Evolutionary conservation across 305 asterid species (phyloP).

Genomic region (Fraxinus baroniana): DNA sequence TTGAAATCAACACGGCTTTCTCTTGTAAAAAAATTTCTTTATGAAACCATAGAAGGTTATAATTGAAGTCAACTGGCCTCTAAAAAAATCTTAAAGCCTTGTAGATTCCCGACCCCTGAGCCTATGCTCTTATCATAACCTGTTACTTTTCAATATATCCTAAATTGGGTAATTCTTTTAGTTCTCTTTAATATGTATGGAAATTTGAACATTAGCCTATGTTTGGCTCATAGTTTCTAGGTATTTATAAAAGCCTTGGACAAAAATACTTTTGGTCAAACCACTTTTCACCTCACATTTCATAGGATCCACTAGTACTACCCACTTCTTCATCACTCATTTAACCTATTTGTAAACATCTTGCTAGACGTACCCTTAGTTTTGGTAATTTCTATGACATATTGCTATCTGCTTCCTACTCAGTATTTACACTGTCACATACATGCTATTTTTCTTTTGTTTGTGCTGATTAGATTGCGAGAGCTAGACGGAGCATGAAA

Average conservation of each 20-base stretch:
- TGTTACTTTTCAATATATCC: not conserved
- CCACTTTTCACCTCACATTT: no score
- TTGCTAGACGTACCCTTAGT: not conserved
- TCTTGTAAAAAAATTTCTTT: not conserved
- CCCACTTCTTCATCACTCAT: no score
- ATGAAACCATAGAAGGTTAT: not conserved
- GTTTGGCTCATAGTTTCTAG: not conserved
- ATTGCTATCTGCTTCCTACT: not conserved
- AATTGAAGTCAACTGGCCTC: not conserved
- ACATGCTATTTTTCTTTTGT: constrained; percentile 9
- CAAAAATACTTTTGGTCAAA: not conserved
- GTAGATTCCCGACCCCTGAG: not conserved
- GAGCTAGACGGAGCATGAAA: constrained; percentile 67
- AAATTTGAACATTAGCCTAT: not conserved
- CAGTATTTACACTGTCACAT: not conserved
- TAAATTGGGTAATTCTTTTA: not conserved
- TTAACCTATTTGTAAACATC: not conserved
- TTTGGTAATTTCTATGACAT: not conserved
- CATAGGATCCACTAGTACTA: no score
- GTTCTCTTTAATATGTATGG: not conserved
- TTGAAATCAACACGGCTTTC: not conserved
- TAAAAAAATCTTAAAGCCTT: not conserved
- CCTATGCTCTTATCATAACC: not conserved
- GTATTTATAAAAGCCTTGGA: not conserved
- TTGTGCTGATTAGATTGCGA: constrained; percentile 52